These are phyloP conservation scores for Prototheca wickerhamii DNA, from an alignment of 163 green algal species.

Conservation along the genomic window DNA sequence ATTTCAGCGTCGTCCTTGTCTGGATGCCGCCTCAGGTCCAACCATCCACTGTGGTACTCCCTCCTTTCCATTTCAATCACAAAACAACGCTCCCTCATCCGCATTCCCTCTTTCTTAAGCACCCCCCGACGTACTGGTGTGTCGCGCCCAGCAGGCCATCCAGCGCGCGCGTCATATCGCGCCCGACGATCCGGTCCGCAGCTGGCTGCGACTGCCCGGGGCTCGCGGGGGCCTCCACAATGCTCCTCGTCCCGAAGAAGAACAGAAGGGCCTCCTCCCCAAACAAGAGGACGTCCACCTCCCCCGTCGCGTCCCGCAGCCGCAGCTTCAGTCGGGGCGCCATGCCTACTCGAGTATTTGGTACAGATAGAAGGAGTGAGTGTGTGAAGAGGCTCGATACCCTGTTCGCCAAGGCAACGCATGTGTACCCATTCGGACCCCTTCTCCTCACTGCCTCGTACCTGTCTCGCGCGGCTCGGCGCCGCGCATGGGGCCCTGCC, in stretches of 20 bases:
- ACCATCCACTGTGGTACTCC: no score
- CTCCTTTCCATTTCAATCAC: no score
- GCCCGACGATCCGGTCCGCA: neutral
- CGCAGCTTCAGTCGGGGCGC: conserved; percentile 8
- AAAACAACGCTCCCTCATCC: no score
- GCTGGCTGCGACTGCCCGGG: neutral
- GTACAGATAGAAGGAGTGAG: neutral
- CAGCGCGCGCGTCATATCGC: conserved; percentile 1
- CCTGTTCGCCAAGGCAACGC: neutral
- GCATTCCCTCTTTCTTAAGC: no score
- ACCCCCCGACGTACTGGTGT: neutral
- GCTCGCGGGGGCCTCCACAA: neutral
- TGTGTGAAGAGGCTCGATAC: neutral
- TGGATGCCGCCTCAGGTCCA: no score
- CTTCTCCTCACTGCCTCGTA: neutral
- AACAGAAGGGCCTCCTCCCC: conserved; percentile 12
- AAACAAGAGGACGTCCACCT: conserved; percentile 20
- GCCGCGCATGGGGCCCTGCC: neutral
- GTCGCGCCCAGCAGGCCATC: conserved; percentile 4
- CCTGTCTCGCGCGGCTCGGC: neutral
- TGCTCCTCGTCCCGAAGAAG: conserved; percentile 2
- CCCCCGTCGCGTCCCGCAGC: conserved; percentile 21
- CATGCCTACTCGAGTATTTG: neutral
- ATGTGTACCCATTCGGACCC: neutral
- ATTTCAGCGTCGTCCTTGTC: no score